These are phyloP conservation scores for Fusarium staphyleae DNA, from an alignment of 2,329 filamentous ascomycete species.

Conservation along the genomic window DNA sequence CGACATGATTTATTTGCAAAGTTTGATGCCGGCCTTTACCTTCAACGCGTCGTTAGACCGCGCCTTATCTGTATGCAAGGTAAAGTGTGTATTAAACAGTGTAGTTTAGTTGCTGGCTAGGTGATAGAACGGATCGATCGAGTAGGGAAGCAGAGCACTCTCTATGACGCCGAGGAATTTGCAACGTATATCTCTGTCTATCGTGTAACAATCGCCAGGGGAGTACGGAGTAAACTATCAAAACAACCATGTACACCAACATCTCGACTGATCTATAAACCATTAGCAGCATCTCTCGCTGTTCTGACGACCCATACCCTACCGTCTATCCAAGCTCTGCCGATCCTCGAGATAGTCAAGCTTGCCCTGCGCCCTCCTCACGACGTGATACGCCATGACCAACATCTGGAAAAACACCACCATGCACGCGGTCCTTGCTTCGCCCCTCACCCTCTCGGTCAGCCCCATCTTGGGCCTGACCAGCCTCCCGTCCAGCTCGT, in stretches of 20 bases:
- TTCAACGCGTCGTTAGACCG: too few species aligned
- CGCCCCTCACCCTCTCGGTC: slow-evolving; percentile 16
- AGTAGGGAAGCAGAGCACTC: too few species aligned
- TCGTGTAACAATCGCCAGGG: too few species aligned
- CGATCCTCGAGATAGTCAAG: slow-evolving; percentile 41
- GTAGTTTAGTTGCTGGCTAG: too few species aligned
- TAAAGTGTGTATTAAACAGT: too few species aligned
- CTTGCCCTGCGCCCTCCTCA: slow-evolving; percentile 39
- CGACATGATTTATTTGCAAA: not conserved
- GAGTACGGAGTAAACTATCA: too few species aligned
- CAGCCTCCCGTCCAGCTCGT: slow-evolving; percentile 44
- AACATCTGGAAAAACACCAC: slow-evolving; percentile 32
- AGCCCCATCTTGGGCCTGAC: slow-evolving; percentile 16
- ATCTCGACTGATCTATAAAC: not conserved
- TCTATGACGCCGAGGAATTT: too few species aligned
- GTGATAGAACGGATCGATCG: too few species aligned
- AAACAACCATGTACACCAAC: too few species aligned
- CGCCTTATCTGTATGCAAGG: too few species aligned
- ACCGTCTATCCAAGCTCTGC: slow-evolving; percentile 25
- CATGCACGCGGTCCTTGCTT: slow-evolving; percentile 26
- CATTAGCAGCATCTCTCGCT: slow-evolving; percentile 1
- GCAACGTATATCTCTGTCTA: too few species aligned
- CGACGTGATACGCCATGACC: slow-evolving; percentile 36
- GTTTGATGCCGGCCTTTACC: too few species aligned
- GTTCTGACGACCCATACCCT: not conserved